Evolutionary conservation across 345 rosid genomes (phyloP).

Genomic region (Laguncularia racemosa): DNA sequence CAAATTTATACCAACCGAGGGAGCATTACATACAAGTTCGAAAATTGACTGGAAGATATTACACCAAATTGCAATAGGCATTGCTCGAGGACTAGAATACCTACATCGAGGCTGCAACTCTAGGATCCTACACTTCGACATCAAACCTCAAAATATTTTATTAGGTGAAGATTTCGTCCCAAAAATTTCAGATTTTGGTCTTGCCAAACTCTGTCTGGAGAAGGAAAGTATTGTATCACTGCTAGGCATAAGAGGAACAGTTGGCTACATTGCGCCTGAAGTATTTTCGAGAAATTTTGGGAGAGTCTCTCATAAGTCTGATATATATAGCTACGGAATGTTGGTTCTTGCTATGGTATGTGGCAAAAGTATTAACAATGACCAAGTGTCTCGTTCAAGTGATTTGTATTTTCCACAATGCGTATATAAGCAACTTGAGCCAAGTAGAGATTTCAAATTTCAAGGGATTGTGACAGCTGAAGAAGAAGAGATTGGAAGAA

Average conservation of each 20-base stretch:
- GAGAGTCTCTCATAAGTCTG: conserved; percentile 30
- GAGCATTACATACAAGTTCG: too few relatives aligned
- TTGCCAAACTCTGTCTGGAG: conserved; percentile 25
- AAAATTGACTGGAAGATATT: conserved; percentile 10
- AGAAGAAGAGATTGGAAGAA: too few relatives aligned
- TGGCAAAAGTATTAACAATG: conserved; percentile 10
- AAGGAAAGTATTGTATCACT: conserved; percentile 23
- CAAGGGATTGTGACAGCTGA: conserved; percentile 1
- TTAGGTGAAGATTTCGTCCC: conserved; percentile 23
- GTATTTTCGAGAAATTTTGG: conserved; percentile 26
- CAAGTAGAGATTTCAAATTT: neutral
- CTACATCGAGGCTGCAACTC: conserved; percentile 37
- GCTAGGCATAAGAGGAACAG: conserved; percentile 22
- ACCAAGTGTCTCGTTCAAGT: conserved; percentile 10
- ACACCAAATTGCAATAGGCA: conserved; percentile 17
- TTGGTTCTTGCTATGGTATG: conserved; percentile 36
- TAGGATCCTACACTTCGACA: conserved; percentile 36
- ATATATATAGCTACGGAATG: conserved; percentile 50
- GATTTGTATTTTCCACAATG: conserved; percentile 27
- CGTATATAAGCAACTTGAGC: conserved; percentile 24
- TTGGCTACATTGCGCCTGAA: conserved; percentile 40
- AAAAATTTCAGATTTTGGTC: conserved; percentile 40
- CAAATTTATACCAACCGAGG: neutral
- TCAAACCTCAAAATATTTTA: conserved; percentile 33
- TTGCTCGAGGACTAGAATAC: conserved; percentile 36